phyloP scores from a whole-genome alignment of 805 yeast genomes.

The Suhomyces kilbournensis region DNA sequence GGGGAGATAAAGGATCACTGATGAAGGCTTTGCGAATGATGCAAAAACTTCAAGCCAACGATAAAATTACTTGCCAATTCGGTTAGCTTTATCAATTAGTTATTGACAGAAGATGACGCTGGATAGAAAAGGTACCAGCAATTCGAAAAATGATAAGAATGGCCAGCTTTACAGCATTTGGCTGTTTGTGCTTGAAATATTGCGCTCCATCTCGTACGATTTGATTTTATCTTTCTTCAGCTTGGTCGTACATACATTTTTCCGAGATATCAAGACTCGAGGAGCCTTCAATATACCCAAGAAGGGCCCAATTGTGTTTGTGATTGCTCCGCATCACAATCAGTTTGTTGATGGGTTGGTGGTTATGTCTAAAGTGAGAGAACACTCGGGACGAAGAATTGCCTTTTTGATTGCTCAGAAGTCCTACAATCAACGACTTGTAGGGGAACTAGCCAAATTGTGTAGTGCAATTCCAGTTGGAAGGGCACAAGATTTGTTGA shows the following conservation, averaged over 20 bases:
- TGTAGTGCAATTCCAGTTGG: conserved; percentile 41
- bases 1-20: background rate
- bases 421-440: conserved; percentile 28
- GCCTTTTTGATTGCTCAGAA: conserved; percentile 38
- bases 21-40: background rate
- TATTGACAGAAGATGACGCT: background rate
- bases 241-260: conserved; percentile 36
- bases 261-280: conserved; percentile 37
- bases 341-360: conserved; percentile 41
- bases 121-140: background rate
- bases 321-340: conserved; percentile 44
- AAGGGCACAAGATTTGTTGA: conserved; percentile 39
- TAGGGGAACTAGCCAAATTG: conserved; percentile 32
- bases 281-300: conserved; percentile 40
- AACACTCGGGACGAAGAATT: conserved; percentile 28
- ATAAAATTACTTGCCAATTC: background rate
- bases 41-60: background rate
- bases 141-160: background rate
- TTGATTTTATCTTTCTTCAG: conserved; percentile 32
- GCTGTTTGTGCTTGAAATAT: background rate
- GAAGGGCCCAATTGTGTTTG: conserved; percentile 37
- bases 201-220: conserved; percentile 20
- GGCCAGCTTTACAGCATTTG: background rate
- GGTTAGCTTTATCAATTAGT: background rate
- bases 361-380: conserved; percentile 34